phyloP scores from a whole-genome alignment of 176 grass and related monocot genomes.

The Eragrostis curvula region DNA sequence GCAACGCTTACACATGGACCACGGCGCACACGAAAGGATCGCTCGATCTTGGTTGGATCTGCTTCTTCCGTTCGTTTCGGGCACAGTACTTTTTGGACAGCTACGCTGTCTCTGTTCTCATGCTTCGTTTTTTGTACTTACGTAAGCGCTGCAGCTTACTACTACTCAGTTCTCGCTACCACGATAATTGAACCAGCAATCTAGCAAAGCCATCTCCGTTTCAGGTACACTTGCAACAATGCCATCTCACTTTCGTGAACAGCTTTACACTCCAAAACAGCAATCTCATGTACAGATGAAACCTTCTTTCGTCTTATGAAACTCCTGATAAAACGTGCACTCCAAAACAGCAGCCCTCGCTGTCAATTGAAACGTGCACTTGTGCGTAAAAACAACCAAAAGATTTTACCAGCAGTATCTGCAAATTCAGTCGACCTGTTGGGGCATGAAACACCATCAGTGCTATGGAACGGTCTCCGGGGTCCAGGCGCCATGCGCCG shows the following conservation, averaged over 20 bases:
- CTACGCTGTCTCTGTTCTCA: neutral
- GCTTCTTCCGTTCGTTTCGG: neutral
- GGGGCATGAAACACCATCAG: conserved; percentile 16
- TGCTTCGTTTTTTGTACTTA: neutral
- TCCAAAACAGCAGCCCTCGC: no score
- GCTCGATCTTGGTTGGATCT: conserved; percentile 2
- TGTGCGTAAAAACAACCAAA: neutral
- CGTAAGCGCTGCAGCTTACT: neutral
- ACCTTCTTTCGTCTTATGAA: neutral
- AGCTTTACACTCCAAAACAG: neutral
- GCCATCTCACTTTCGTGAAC: conserved; percentile 23
- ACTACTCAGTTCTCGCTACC: neutral
- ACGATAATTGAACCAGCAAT: neutral
- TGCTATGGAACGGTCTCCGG: conserved; percentile 13
- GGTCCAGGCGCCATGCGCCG: conserved; percentile 11
- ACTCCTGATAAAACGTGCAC: no score
- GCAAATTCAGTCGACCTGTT: neutral
- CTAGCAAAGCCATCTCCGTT: neutral
- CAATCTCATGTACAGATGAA: neutral
- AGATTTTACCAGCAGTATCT: no score
- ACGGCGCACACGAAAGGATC: neutral
- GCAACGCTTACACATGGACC: conserved; percentile 7
- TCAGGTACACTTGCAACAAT: neutral
- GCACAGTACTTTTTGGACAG: neutral
- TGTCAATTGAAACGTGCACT: neutral